A percentile compares a stretch with the other conserved stretches of the same genome.
Evolutionary conservation across 2,329 filamentous ascomycete genomes (phyloP).

Genomic region (Alternaria gansuensis): DNA sequence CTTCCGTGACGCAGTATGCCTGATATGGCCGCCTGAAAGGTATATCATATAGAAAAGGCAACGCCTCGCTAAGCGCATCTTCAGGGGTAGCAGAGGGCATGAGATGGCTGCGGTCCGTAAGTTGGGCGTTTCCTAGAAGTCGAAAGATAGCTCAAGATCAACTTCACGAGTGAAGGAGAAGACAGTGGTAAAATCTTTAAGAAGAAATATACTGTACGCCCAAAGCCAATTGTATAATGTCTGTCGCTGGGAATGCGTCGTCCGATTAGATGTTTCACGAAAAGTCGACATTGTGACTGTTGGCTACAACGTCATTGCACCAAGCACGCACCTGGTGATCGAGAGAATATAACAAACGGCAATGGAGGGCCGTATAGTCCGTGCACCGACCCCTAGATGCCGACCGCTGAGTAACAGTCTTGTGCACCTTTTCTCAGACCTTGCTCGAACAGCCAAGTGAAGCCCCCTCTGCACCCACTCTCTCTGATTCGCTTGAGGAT

Average conservation of each 20-base stretch:
- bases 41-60: background rate
- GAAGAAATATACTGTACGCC: slow-evolving; percentile 8
- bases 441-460: slow-evolving; percentile 63
- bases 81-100: background rate
- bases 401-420: slow-evolving; percentile 49
- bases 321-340: slow-evolving; percentile 1
- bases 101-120: slow-evolving; percentile 1
- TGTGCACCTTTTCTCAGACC: slow-evolving; percentile 58
- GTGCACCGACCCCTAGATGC: slow-evolving; percentile 23
- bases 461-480: slow-evolving; percentile 58
- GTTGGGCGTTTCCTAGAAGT: background rate
- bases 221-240: background rate
- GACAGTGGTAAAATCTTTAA: background rate
- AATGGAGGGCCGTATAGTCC: background rate
- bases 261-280: slow-evolving; percentile 7
- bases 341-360: background rate
- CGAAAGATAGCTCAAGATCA: background rate
- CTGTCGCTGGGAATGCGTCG: background rate
- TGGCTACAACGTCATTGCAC: slow-evolving; percentile 6
- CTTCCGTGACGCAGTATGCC: slow-evolving; percentile 34
- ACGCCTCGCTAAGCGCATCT: slow-evolving; percentile 12
- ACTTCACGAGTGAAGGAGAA: background rate
- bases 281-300: background rate
- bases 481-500: slow-evolving; percentile 64
- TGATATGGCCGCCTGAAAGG: slow-evolving; percentile 23